Base-by-base conservation (phyloP, 495 filamentous ascomycete species). In the Copromyces sp. region DNA sequence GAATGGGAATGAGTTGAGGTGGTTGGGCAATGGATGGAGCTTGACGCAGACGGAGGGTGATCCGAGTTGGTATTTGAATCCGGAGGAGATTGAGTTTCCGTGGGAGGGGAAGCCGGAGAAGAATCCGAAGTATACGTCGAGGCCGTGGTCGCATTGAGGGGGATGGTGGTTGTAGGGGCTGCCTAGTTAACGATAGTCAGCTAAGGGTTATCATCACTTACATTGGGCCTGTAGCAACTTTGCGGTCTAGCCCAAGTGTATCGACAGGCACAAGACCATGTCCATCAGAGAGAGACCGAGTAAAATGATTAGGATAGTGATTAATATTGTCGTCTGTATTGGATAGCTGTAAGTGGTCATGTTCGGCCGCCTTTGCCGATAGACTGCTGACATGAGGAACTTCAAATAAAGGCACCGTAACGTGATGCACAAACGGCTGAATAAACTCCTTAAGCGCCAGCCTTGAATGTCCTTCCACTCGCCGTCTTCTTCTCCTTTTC, bases 401-500 rank as follows among this genome's bases (percentile, higher is more conserved):
- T 59, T 29, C 47, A 59, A 17, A 29, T 65, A 65, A 65, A 35
- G 29, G 29, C 53, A 65, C 14, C 16, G 53, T 17, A 65, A 65
- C 29, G 6, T 32, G 53, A 37, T 70, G 53, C 72, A 69, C 45
- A 69, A 37, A 37, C 38, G 17, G 40, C 53, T 37, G 53, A 24
- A 65, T 16, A 14, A 37, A 39, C 20, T 39, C 71, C 59, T 75
- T 70, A 79, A 70, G 65, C 72, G 14, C 78, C 79, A 39, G 73
- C 92, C 78, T 91, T 90, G 89, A 98, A 99, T 29, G 92, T 97
- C 74, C 95, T 90, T 74, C 95, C 95, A 83, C 93, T 98, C 38
- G 96, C 95, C 40, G 95, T 99, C 89, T 98, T 99, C 78, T 93
- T 90, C 84, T 99, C 95, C 81, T 95, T 97, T 82, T 98, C 96